Evolutionary conservation across 2,329 filamentous ascomycete species (phyloP).

Genomic region (Cryphonectria japonica): DNA sequence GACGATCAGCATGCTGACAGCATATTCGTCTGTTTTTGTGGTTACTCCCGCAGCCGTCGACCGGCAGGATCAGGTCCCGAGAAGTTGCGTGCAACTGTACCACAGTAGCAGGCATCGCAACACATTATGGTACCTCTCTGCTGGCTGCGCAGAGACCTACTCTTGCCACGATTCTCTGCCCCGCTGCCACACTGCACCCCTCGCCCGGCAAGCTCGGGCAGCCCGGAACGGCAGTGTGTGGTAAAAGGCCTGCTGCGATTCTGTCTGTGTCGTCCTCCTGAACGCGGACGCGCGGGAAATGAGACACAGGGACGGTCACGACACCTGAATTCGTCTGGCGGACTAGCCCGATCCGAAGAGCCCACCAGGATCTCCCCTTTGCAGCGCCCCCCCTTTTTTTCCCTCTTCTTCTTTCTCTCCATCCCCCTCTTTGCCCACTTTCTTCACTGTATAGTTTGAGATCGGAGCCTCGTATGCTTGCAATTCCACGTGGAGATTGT

Average conservation of each 20-base stretch:
- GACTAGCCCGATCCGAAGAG: neutral
- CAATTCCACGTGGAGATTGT: neutral
- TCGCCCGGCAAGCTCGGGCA: neutral
- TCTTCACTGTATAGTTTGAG: constrained; percentile 39
- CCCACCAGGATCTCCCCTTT: neutral
- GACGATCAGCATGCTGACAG: neutral
- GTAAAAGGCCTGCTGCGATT: neutral
- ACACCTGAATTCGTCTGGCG: neutral
- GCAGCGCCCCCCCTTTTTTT: no score
- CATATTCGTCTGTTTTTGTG: neutral
- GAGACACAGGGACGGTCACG: neutral
- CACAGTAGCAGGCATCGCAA: neutral
- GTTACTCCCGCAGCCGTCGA: neutral
- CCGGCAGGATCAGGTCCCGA: neutral
- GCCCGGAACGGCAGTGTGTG: neutral
- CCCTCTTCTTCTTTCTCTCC: neutral
- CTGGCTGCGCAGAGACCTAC: neutral
- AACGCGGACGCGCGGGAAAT: neutral
- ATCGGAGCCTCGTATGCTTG: neutral
- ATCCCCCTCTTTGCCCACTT: neutral
- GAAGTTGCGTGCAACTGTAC: neutral
- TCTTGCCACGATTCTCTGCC: neutral
- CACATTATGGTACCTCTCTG: neutral
- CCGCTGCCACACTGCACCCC: neutral
- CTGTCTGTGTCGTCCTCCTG: neutral